Percentiles rank a stretch among this genome's conserved stretches.
Evolutionary conservation across 2,329 filamentous ascomycete species (phyloP).

Genomic region (Pseudopithomyces maydicus): DNA sequence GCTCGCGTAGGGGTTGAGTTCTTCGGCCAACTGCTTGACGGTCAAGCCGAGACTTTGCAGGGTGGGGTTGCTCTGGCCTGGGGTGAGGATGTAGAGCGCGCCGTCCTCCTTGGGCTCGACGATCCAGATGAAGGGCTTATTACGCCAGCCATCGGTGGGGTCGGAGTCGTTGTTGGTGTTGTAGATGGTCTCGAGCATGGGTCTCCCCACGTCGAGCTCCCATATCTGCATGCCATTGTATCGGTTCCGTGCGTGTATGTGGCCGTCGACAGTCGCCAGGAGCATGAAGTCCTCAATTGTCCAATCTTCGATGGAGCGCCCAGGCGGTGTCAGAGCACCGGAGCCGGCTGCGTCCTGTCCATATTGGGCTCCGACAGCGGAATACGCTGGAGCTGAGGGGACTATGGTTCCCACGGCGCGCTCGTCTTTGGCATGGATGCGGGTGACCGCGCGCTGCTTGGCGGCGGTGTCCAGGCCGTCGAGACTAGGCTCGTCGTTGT

Average conservation of each 20-base stretch:
- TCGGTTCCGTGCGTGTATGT: conserved; percentile 88
- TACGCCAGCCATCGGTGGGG: conserved; percentile 46
- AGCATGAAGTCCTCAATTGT: conserved; percentile 99
- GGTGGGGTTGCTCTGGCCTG: conserved; percentile 60
- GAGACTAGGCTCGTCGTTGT: conserved; percentile 20
- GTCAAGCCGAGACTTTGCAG: conserved; percentile 72
- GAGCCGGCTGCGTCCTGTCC: conserved; percentile 56
- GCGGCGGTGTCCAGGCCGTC: conserved; percentile 22
- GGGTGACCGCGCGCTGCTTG: conserved; percentile 31
- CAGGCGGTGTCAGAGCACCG: conserved; percentile 65
- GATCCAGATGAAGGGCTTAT: conserved; percentile 92
- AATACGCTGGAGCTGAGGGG: conserved; percentile 76
- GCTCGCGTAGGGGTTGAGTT: conserved; percentile 76
- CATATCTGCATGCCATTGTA: conserved; percentile 83
- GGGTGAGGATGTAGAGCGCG: conserved; percentile 83
- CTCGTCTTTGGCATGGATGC: conserved; percentile 64
- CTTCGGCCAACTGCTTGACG: conserved; percentile 87
- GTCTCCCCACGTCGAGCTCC: conserved; percentile 81
- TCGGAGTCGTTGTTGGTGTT: conserved; percentile 66
- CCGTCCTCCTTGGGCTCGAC: conserved; percentile 91
- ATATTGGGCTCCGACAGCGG: conserved; percentile 94
- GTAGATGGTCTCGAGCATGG: conserved; percentile 90
- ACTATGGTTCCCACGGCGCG: conserved; percentile 91
- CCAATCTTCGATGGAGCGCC: conserved; percentile 98
- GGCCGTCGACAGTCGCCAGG: conserved; percentile 99